Conservation (phyloP, 2,329 filamentous ascomycete species). For the Aspergillus vadensis region DNA sequence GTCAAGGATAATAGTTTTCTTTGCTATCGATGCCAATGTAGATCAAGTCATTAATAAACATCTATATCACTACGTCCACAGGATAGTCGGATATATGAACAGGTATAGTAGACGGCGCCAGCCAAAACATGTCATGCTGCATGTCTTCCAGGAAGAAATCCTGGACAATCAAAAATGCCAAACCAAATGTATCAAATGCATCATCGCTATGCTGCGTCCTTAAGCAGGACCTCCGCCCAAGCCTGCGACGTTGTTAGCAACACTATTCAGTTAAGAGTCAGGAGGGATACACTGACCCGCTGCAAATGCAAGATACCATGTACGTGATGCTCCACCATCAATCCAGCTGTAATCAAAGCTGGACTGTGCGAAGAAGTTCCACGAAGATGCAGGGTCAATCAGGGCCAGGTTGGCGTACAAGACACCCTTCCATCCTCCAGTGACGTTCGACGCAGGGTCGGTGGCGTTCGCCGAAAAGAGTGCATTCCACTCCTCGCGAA, state of each 20-base stretch:
- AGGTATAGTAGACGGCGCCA: neutral
- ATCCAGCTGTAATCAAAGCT: constrained; percentile 67
- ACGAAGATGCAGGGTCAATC: constrained; percentile 69
- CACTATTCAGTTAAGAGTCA: neutral
- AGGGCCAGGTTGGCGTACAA: constrained; percentile 81
- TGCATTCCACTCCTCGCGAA: constrained; percentile 77
- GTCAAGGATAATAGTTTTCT: no score
- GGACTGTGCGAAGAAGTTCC: constrained; percentile 69
- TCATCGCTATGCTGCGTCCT: neutral
- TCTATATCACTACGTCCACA: neutral
- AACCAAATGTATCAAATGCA: neutral
- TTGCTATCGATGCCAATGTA: no score
- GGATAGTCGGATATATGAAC: neutral
- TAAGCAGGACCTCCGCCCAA: constrained; percentile 15
- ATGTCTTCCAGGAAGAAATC: neutral
- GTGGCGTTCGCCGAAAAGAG: constrained; percentile 72
- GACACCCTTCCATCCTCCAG: constrained; percentile 82
- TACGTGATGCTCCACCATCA: constrained; percentile 77
- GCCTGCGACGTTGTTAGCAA: constrained; percentile 9
- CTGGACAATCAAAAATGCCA: neutral
- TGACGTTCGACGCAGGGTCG: constrained; percentile 57
- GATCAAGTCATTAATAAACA: neutral
- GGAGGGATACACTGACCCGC: constrained; percentile 58
- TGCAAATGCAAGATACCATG: constrained; percentile 80
- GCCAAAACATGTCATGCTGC: neutral